phyloP scores from a whole-genome alignment of 345 rosid genomes.

The Eucalyptus tenuipes region DNA sequence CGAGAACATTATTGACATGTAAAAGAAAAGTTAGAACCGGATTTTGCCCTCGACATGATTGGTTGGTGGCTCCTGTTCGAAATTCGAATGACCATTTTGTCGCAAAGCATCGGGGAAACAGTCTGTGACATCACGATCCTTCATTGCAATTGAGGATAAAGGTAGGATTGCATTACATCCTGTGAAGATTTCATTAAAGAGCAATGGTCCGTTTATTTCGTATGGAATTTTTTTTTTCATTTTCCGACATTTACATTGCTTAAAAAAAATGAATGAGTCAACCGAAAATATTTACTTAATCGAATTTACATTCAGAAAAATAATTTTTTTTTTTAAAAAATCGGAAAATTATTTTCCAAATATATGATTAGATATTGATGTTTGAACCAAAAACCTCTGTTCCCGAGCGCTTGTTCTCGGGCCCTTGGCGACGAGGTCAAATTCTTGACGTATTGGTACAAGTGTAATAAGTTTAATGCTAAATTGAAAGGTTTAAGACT shows the following conservation, averaged over 20 bases:
- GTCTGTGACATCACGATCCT: neutral
- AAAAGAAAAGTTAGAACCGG: neutral
- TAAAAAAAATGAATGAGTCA: neutral
- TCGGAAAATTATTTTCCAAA: accelerated
- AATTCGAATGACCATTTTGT: too few species aligned
- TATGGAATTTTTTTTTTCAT: neutral
- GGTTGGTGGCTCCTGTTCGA: neutral
- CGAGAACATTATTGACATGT: neutral
- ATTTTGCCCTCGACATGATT: neutral
- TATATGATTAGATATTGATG: too few species aligned
- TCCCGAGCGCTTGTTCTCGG: too few species aligned
- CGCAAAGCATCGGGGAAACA: neutral
- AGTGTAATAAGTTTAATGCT: accelerated
- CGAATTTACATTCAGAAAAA: accelerated
- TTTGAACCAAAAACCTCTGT: accelerated
- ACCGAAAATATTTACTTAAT: neutral
- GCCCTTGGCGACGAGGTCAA: accelerated
- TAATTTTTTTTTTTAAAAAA: too few species aligned
- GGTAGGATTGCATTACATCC: neutral
- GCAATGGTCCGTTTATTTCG: neutral
- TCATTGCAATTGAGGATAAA: neutral
- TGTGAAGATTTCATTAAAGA: neutral
- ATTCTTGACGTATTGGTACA: accelerated
- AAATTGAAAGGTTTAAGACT: too few species aligned
- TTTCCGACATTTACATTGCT: too few species aligned